phyloP scores from a whole-genome alignment of 1,284 basidiomycete species.

The Marasmius tenuissimus region DNA sequence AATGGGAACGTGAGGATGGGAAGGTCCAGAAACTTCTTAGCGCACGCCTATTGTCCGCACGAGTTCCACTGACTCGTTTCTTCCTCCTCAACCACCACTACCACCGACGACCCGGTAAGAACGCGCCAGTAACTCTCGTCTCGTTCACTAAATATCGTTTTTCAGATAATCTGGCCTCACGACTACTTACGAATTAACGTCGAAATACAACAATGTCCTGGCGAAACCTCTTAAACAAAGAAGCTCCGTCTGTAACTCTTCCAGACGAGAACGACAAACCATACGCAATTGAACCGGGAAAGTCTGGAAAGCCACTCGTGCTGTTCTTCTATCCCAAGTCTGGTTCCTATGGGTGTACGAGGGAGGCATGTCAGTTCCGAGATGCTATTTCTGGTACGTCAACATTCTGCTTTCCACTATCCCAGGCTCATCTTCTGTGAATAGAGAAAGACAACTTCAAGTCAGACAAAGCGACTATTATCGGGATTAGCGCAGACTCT shows the following conservation, averaged over 20 bases:
- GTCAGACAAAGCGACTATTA: constrained; percentile 57
- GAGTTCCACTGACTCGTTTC: too few species aligned
- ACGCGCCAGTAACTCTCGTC: too few species aligned
- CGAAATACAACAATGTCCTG: constrained; percentile 6
- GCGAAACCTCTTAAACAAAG: constrained; percentile 27
- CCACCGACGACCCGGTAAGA: too few species aligned
- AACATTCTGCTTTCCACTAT: neutral
- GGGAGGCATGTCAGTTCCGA: constrained; percentile 77
- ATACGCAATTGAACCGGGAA: constrained; percentile 49
- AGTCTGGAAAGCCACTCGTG: constrained; percentile 50
- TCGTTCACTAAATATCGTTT: too few species aligned
- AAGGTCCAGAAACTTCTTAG: too few species aligned
- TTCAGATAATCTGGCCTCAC: neutral
- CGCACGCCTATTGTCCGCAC: too few species aligned
- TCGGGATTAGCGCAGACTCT: constrained; percentile 72
- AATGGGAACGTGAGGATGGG: too few species aligned
- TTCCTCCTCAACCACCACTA: too few species aligned
- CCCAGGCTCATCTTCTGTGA: neutral
- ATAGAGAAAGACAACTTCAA: constrained; percentile 70
- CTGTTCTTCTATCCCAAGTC: constrained; percentile 78
- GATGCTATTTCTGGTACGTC: constrained; percentile 64
- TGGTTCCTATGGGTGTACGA: constrained; percentile 74
- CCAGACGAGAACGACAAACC: constrained; percentile 47
- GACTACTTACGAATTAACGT: neutral
- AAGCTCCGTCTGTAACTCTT: constrained; percentile 52